Base-by-base conservation (phyloP, 441 rosid species). In the Syzygium malaccense region DNA sequence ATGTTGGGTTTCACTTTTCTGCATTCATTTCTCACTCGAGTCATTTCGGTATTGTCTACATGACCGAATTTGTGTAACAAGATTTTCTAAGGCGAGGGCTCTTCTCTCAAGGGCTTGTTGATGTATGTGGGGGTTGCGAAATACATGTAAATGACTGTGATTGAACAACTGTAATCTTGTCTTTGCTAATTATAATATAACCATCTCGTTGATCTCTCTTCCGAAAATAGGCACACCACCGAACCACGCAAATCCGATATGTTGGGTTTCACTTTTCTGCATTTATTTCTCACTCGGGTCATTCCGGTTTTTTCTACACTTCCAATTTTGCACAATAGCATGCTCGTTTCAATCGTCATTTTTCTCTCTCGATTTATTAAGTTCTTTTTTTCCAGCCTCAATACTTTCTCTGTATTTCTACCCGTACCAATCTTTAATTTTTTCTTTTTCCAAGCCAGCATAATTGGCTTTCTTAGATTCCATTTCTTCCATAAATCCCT, bases 241-340 rank as follows among this genome's bases (percentile, higher is more conserved):
- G 6, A 37, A 37, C 41, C 41, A 37, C 4, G 41, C 4, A 37
- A 3, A 37, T 37, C 41, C 6, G 41, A 4, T 37, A 57, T 11
- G 30, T 58, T 10, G 64, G 15, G 30, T 4, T 58, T 11, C 64
- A 58, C 66, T 60, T 60, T 60, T 60, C 4, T 60, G 13, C 18
- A 28, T 13, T 26, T 28, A 14, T 3, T 60, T 60, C 18, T 60
- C 32, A 28, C 0, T 0, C 3, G 18, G 13, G 14, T 60, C 68
- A 3, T 60, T 28, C 28, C 1, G 0, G 28, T 28, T 28, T 60
- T 14, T 2, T 6, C 4, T 6, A 28, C 8, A 60, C 14, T 57
- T 28, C 18, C 17, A 6, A 28, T 28, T 60, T 60, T 28, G 15
- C 0, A 0, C 0, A 60, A 60, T 0, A 3, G 1, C 2, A 4